Conservation (phyloP, 768 basidiomycete species). For the Russula sp. region DNA sequence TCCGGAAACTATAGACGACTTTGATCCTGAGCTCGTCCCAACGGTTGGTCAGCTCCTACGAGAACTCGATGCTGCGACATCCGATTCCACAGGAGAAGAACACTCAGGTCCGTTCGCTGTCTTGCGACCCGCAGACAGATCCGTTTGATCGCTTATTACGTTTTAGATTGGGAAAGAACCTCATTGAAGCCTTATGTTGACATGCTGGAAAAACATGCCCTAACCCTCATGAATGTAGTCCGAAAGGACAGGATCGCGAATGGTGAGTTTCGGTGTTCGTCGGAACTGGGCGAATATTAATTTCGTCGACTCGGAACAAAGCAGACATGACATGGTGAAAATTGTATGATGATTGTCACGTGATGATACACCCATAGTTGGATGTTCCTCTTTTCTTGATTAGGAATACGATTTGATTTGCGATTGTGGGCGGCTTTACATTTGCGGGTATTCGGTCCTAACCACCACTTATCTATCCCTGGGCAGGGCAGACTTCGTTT, state of each 20-base stretch:
- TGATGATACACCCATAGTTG: not conserved
- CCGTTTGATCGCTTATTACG: not conserved
- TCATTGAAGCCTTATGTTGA: slow-evolving; percentile 88
- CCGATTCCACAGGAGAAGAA: slow-evolving; percentile 23
- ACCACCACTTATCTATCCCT: not conserved
- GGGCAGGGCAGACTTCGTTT: too few species aligned
- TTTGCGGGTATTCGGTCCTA: not conserved
- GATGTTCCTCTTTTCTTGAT: not conserved
- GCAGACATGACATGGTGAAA: slow-evolving; percentile 29
- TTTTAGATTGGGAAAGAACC: slow-evolving; percentile 78
- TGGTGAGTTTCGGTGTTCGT: slow-evolving; percentile 34
- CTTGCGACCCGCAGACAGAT: not conserved
- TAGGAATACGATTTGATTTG: not conserved
- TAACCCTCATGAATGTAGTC: slow-evolving; percentile 54
- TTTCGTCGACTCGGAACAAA: not conserved
- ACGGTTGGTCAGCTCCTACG: slow-evolving; percentile 79
- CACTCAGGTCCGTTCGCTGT: slow-evolving; percentile 24
- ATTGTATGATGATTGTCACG: not conserved
- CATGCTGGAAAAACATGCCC: slow-evolving; percentile 75
- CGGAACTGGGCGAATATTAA: not conserved
- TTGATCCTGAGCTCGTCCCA: slow-evolving; percentile 83
- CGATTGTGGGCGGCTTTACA: not conserved
- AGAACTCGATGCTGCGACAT: slow-evolving; percentile 59
- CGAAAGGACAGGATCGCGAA: slow-evolving; percentile 48
- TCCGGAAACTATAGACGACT: slow-evolving; percentile 66